phyloP scores from a whole-genome alignment of 352 stramenopile genomes.

The Pythium scleroteichum region DNA sequence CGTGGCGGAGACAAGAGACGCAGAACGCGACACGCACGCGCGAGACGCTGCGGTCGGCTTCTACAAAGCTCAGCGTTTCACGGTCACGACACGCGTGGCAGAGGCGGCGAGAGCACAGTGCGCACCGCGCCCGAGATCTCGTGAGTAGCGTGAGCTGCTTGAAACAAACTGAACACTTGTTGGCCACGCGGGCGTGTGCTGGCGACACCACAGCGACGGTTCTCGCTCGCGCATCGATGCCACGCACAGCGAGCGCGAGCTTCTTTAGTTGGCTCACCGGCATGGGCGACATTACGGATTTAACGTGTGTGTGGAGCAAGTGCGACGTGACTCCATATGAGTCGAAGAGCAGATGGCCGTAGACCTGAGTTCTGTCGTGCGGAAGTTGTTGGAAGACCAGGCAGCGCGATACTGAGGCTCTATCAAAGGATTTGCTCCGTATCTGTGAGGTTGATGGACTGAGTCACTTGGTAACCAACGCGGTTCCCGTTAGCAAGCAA shows the following conservation, averaged over 20 bases:
- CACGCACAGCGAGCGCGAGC: constrained; percentile 12
- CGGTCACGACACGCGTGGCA: constrained; percentile 16
- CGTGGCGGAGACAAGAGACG: constrained; percentile 8
- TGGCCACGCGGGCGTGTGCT: neutral
- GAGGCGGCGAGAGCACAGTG: constrained; percentile 7
- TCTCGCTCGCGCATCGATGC: constrained; percentile 3
- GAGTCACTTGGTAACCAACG: no score
- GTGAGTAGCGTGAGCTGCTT: constrained; percentile 11
- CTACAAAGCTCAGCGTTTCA: constrained; percentile 9
- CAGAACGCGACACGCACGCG: constrained; percentile 15
- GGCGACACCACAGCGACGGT: constrained; percentile 5
- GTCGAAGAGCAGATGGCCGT: no score
- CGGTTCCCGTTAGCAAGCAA: no score
- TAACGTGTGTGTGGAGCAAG: no score
- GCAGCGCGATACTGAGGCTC: no score
- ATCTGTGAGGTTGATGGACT: no score
- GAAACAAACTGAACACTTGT: constrained; percentile 6
- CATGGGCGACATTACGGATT: no score
- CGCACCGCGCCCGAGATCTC: constrained; percentile 9
- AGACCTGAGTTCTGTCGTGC: no score
- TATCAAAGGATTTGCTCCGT: no score
- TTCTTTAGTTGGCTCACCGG: constrained; percentile 16
- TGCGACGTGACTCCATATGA: no score
- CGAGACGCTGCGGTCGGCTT: constrained; percentile 1
- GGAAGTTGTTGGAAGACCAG: no score